Conservation (phyloP, 306 rosid species). For the Cotoneaster glaucophyllus region DNA sequence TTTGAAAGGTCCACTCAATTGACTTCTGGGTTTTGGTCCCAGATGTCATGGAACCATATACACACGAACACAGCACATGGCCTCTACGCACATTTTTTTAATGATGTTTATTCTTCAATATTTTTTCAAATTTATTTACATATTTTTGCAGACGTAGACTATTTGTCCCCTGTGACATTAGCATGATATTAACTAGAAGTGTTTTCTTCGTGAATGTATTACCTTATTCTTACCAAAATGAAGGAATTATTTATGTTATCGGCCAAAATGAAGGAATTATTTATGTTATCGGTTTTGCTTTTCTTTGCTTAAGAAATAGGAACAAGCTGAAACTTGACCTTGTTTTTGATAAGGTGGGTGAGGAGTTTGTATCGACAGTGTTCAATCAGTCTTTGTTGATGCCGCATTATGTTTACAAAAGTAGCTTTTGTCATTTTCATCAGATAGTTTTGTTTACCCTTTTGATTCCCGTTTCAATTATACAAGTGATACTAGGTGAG, state of each 20-base stretch:
- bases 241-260: neutral
- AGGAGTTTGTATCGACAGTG: constrained; percentile 22
- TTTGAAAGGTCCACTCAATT: constrained; percentile 29
- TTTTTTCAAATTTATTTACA: too few relatives aligned
- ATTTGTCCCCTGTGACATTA: neutral
- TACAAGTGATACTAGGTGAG: neutral
- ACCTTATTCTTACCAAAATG: neutral
- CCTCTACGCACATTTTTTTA: neutral
- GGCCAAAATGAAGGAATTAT: neutral
- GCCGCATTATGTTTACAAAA: constrained; percentile 16
- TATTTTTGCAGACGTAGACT: neutral
- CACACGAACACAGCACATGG: constrained; percentile 25
- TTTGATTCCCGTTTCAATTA: too few relatives aligned
- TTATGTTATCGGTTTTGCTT: neutral
- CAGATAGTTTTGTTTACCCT: neutral
- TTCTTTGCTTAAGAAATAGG: neutral
- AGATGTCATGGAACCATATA: constrained; percentile 19
- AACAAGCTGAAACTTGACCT: neutral
- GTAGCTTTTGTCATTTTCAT: constrained; percentile 17
- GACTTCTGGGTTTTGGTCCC: constrained; percentile 38
- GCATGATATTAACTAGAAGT: neutral
- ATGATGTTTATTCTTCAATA: neutral
- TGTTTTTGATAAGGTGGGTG: constrained; percentile 17
- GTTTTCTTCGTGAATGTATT: neutral
- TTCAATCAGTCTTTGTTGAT: constrained; percentile 20